phyloP scores from a whole-genome alignment of 2,329 filamentous ascomycete genomes.

The Curvularia lunata region DNA sequence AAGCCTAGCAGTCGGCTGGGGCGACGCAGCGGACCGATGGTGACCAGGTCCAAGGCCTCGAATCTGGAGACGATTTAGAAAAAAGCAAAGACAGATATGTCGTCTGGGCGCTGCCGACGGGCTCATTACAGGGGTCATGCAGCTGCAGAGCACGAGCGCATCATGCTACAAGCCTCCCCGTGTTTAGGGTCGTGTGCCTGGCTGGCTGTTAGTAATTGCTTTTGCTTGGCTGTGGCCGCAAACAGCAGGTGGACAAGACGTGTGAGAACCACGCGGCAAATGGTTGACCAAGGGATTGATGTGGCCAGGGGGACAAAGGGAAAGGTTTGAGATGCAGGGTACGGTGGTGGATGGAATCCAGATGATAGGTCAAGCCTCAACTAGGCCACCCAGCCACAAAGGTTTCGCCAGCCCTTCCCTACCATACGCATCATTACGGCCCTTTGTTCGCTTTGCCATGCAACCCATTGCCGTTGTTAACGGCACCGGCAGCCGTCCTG shows the following conservation, averaged over 20 bases:
- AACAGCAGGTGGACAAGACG: constrained; percentile 7
- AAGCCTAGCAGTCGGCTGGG: constrained; percentile 22
- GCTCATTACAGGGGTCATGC: constrained; percentile 6
- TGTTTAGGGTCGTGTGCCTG: constrained; percentile 10
- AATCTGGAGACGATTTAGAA: constrained; percentile 8
- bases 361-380: constrained; percentile 12
- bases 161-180: constrained; percentile 13
- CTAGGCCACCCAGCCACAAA: constrained; percentile 2
- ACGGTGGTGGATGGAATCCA: constrained; percentile 4
- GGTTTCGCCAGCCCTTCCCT: constrained; percentile 8
- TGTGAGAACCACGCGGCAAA: constrained; percentile 15
- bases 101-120: constrained; percentile 3
- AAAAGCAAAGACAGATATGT: constrained; percentile 11
- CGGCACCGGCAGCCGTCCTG: constrained; percentile 11
- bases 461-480: constrained; percentile 11
- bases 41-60: constrained; percentile 13
- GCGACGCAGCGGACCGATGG: constrained; percentile 30
- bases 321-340: constrained; percentile 24
- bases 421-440: neutral
- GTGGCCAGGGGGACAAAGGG: neutral
- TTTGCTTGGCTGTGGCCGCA: constrained; percentile 20
- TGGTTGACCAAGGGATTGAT: neutral
- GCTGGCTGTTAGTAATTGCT: constrained; percentile 15
- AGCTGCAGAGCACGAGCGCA: constrained; percentile 16
- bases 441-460: neutral